Conservation (phyloP, 345 rosid species). For the Populus deltoides region DNA sequence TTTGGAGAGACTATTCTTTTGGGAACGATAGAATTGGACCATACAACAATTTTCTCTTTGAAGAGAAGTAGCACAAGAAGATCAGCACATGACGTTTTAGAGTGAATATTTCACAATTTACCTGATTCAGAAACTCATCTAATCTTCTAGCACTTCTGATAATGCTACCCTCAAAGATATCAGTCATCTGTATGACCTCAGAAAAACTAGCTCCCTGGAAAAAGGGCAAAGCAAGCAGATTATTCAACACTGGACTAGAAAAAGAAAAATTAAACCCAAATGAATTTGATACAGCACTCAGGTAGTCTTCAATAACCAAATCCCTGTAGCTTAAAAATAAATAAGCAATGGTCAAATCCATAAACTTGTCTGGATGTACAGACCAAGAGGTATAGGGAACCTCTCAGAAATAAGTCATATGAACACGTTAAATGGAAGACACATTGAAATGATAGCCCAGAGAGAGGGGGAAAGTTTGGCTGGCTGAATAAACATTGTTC, state of each 20-base stretch:
- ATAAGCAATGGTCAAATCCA: slow-evolving; percentile 1
- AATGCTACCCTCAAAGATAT: slow-evolving; percentile 96
- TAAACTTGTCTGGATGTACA: background rate
- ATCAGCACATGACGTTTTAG: background rate
- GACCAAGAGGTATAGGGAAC: background rate
- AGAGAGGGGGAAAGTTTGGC: background rate
- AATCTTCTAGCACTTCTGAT: slow-evolving; percentile 91
- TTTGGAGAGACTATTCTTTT: background rate
- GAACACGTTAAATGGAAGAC: background rate
- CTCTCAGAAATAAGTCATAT: background rate
- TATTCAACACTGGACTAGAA: background rate
- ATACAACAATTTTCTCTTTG: background rate
- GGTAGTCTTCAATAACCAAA: background rate
- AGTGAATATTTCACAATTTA: slow-evolving; percentile 15
- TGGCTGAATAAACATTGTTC: background rate
- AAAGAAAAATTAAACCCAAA: background rate
- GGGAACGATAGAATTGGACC: background rate
- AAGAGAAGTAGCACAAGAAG: background rate
- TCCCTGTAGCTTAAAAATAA: background rate
- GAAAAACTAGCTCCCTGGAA: slow-evolving; percentile 84
- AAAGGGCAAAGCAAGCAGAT: slow-evolving; percentile 15
- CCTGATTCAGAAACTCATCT: slow-evolving; percentile 97
- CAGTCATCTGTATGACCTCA: slow-evolving; percentile 93
- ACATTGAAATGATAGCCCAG: background rate
- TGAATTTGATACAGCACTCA: background rate